Conservation (phyloP, 2,329 filamentous ascomycete genomes). For the Ceratocystis lukuohia region DNA sequence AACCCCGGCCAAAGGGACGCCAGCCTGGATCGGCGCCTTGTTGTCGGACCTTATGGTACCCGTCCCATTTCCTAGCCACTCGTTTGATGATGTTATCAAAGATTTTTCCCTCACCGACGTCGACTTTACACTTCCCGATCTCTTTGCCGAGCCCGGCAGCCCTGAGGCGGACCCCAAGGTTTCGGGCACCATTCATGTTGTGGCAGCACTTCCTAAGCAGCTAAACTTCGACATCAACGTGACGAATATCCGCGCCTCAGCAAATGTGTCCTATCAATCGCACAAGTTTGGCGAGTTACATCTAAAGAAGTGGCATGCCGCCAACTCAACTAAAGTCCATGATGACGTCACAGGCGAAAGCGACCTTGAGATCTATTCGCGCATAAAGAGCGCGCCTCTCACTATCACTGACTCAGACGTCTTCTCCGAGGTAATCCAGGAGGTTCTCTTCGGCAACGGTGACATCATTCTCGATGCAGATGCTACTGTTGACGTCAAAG, state of each 20-base stretch:
- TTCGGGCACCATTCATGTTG: conserved; percentile 68
- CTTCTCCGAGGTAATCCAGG: conserved; percentile 68
- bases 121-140: conserved; percentile 72
- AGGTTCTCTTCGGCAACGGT: conserved; percentile 60
- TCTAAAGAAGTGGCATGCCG: conserved; percentile 67
- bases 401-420: conserved; percentile 68
- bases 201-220: conserved; percentile 67
- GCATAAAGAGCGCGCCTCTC: conserved; percentile 65
- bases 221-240: conserved; percentile 79
- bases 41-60: conserved; percentile 72
- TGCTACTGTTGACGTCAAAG: conserved; percentile 68
- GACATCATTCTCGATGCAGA: conserved; percentile 59
- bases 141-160: conserved; percentile 59
- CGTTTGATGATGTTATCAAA: conserved; percentile 69
- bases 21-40: conserved; percentile 69
- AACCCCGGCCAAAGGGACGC: conserved; percentile 49
- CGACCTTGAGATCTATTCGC: conserved; percentile 59
- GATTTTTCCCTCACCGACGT: conserved; percentile 80
- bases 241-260: conserved; percentile 58
- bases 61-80: conserved; percentile 67
- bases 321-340: conserved; percentile 61
- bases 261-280: conserved; percentile 67
- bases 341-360: conserved; percentile 40
- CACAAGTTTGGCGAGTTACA: conserved; percentile 71
- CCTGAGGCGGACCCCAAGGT: conserved; percentile 64